Conservation (phyloP, 2,329 filamentous ascomycete genomes). For the Exserohilum rostratum region DNA sequence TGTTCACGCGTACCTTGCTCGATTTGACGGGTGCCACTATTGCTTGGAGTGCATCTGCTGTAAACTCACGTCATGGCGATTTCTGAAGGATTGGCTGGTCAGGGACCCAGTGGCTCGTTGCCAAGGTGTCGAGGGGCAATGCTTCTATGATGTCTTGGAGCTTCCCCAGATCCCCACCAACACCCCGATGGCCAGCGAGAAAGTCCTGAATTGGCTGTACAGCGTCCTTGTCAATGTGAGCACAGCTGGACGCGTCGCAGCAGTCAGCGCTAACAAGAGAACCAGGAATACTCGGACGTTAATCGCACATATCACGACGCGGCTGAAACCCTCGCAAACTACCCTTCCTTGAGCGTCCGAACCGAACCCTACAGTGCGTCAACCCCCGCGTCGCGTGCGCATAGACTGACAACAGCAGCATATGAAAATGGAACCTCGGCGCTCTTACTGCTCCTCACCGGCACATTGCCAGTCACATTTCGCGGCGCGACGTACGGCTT, state of each 20-base stretch:
- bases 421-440: slow-evolving; percentile 88
- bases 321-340: slow-evolving; percentile 78
- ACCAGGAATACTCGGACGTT: slow-evolving; percentile 88
- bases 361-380: slow-evolving; percentile 93
- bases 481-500: slow-evolving; percentile 89
- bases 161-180: slow-evolving; percentile 5
- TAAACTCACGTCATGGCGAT: background rate
- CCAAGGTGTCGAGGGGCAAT: slow-evolving; percentile 28
- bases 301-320: slow-evolving; percentile 93
- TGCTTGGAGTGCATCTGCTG: background rate
- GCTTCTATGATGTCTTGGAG: slow-evolving; percentile 5
- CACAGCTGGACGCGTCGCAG: background rate
- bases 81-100: background rate
- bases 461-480: slow-evolving; percentile 90
- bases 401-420: slow-evolving; percentile 59
- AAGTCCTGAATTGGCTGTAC: slow-evolving; percentile 93
- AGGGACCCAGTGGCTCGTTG: slow-evolving; percentile 5
- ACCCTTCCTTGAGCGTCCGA: slow-evolving; percentile 78
- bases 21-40: background rate
- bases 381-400: slow-evolving; percentile 1
- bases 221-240: slow-evolving; percentile 71
- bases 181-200: slow-evolving; percentile 74
- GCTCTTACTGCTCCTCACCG: slow-evolving; percentile 82
- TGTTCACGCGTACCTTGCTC: background rate
- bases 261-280: background rate